Evolutionary conservation across 192 early-diverging fungal species (phyloP), one percentile per base, ranked within the genome.

Genomic region (Coemansia umbellata): DNA sequence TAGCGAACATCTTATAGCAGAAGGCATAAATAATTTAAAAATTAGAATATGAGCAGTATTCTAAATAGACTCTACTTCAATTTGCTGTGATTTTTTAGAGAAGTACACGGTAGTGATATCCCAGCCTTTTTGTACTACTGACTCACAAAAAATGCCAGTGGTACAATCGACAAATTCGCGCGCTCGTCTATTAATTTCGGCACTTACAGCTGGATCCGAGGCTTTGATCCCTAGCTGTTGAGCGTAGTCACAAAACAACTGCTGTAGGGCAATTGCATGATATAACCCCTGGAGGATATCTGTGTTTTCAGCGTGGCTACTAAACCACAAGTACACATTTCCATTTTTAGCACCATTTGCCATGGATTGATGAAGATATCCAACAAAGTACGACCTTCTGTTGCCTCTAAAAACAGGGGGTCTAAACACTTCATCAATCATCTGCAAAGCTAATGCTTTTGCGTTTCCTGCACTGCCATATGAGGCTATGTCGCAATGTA

Each of bases 241-340:
- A 7, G 43, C 2, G 11, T 27, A 19, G 10, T 6, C 8, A 26
- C 23, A 26, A n/a, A 45, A 21, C 24, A 45, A 14, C 24, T 45
- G 4, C 28, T 27, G 43, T 26, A 45, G 42, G 13, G 53, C 55
- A 15, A 56, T 35, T 7, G 65, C 60, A 3, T 68, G 55, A 44
- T 68, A 75, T 27, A 66, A 51, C 3, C 60, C 66, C 8, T 53
- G 49, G 15, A 75, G 53, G 4, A 59, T 64, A 15, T 75, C 57
- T 6, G 14, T 17, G 19, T 33, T 52, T 11, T 28, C 31, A 9
- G 72, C 72, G 22, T 23, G 49, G 4, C 22, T 47, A 17, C 28
- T 47, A 31, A 63, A 74, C 65, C 64, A 66, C 22, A 75, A 47
- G 22, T 58, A 47, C 10, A 75, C 11, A 8, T 39, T 55, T 22